Percentiles rank a stretch among this genome's conserved stretches.
These are phyloP conservation scores for Flaveria linearis DNA, from an alignment of 129 eudicot genomes.

Conservation along the genomic window DNA sequence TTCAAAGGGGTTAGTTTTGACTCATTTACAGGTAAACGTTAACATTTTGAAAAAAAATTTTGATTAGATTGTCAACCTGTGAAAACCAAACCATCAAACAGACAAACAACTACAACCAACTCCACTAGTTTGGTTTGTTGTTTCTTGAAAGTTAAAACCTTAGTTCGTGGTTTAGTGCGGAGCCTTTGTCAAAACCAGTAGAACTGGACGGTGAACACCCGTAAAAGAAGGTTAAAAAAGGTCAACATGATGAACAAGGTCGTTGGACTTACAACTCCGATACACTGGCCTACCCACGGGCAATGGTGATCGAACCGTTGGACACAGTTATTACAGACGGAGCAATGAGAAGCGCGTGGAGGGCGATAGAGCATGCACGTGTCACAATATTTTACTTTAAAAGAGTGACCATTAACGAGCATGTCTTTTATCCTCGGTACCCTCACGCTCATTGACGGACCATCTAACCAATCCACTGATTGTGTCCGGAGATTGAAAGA, in stretches of 20 bases:
- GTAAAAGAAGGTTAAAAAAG: no score
- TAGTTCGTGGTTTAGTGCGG: no score
- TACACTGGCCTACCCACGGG: conserved; percentile 98
- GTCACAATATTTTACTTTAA: conserved; percentile 72
- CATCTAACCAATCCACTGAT: conserved; percentile 55
- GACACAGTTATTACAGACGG: conserved; percentile 84
- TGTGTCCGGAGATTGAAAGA: conserved; percentile 23
- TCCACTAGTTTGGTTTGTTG: no score
- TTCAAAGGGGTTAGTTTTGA: not conserved
- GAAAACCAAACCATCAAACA: no score
- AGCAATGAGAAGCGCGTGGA: conserved; percentile 89
- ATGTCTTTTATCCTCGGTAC: conserved; percentile 69
- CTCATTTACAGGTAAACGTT: not conserved
- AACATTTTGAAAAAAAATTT: no score
- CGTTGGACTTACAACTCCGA: conserved; percentile 71
- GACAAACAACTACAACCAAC: no score
- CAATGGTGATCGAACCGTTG: conserved; percentile 90
- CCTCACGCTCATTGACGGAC: conserved; percentile 38
- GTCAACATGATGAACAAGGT: not conserved
- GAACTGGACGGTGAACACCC: not conserved
- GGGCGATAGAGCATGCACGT: conserved; percentile 85
- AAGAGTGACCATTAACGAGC: conserved; percentile 57
- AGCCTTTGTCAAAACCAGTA: no score
- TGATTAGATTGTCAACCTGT: no score
- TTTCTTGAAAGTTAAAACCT: no score